Base-by-base conservation (phyloP, 371 early-diverging fungal genomes). In the Saksenaea vasiformis region DNA sequence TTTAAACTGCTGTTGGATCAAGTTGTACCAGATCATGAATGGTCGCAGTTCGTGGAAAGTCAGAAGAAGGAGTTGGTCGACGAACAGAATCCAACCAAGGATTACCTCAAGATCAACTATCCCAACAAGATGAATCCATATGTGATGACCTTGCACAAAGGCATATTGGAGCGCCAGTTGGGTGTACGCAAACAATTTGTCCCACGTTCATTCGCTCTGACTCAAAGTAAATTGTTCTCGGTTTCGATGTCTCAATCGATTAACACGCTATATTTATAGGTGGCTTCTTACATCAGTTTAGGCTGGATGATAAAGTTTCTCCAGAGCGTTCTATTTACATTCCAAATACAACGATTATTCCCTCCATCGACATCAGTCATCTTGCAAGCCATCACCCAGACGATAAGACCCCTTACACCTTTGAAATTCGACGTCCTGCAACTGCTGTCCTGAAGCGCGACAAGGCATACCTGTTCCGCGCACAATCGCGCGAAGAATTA, bases 241-340 rank as follows among this genome's bases (percentile, higher is more conserved):
- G 28, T 28, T 11, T 14, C 31, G 27, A 11, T 28, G n/a, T 9
- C 8, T 19, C 3, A 19, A 22, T 22, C 5, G 9, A 14, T 22
- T 10, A 47, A n/a, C 26, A 8, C 15, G 7, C 31, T 44, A 27
- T 56, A 28, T 37, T 51, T 24, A 19, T 60, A 76, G 78, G 71
- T 31, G 82, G 82, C 14, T 82, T 72, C 54, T 58, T 82, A 5
- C 79, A 82, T 58, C 71, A 82, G 34, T 82, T 77, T 53, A 70
- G 66, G 8, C 26, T 73, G 60, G 65, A 70, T 41, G 75, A 79
- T 38, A 73, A 75, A 24, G 70, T 73, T 0, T 65, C 70, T 0
- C 80, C 80, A 10, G 80, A 78, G 43, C 69, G 72, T 17, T 76
- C 76, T 0, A 65, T 76, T 22, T 78, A 72, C 61, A 72, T 80